Conservation (phyloP, 2,329 filamentous ascomycete genomes). For the Aspergillus terreus region DNA sequence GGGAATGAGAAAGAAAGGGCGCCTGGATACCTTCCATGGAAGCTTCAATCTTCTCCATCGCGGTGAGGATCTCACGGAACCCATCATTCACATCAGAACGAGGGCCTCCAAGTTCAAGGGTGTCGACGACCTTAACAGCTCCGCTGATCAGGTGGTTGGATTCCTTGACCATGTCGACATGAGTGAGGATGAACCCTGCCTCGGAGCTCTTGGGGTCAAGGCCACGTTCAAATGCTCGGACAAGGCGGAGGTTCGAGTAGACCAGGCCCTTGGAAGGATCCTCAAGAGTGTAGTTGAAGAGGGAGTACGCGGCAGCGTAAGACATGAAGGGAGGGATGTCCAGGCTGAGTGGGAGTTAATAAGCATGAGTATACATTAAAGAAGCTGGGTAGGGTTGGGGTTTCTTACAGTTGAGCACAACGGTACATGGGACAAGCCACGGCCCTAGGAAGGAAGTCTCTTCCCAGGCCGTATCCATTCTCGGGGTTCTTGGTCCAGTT, state of each 20-base stretch:
- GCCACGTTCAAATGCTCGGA: constrained; percentile 87
- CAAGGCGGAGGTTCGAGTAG: constrained; percentile 68
- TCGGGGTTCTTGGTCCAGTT: constrained; percentile 56
- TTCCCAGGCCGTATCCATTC: constrained; percentile 72
- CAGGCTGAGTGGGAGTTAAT: constrained; percentile 38
- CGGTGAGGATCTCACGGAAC: constrained; percentile 57
- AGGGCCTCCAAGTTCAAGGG: constrained; percentile 45
- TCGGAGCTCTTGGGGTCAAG: constrained; percentile 84
- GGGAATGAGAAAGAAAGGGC: not conserved
- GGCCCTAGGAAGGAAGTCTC: constrained; percentile 67
- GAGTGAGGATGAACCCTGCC: constrained; percentile 92
- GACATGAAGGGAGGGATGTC: constrained; percentile 93
- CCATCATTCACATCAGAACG: constrained; percentile 62
- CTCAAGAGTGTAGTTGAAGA: constrained; percentile 63
- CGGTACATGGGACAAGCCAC: constrained; percentile 79
- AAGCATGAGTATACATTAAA: not conserved
- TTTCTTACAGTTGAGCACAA: constrained; percentile 77
- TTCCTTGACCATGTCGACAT: constrained; percentile 92
- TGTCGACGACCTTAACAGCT: constrained; percentile 63
- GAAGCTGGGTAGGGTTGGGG: constrained; percentile 2
- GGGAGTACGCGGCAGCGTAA: constrained; percentile 62
- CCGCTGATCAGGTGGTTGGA: constrained; percentile 74
- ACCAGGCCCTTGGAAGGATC: constrained; percentile 51
- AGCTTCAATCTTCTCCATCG: constrained; percentile 67
- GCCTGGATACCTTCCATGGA: constrained; percentile 67